phyloP scores from a whole-genome alignment of 2,329 filamentous ascomycete species.

The Colletotrichum musae region DNA sequence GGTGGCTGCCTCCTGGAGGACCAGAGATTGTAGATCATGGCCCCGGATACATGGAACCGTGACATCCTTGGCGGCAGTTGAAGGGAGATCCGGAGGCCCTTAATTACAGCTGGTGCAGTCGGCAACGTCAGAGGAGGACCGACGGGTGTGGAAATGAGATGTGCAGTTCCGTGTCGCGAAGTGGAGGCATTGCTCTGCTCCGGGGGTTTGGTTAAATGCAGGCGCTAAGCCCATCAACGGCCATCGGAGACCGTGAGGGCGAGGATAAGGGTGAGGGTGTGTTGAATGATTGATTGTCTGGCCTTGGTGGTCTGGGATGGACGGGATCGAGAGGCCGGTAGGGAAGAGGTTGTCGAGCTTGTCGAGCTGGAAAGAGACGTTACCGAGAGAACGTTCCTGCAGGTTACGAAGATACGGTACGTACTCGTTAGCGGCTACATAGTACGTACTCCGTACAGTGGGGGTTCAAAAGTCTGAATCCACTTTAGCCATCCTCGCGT shows the following conservation, averaged over 20 bases:
- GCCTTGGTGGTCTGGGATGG: conserved; percentile 33
- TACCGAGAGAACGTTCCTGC: conserved; percentile 41
- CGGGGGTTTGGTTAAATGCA: conserved; percentile 26
- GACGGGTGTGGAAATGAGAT: conserved; percentile 31
- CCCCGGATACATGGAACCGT: conserved; percentile 13
- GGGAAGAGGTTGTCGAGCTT: conserved; percentile 10
- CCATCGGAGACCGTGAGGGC: conserved; percentile 3
- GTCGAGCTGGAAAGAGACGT: conserved; percentile 30
- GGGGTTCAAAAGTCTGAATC: too few relatives aligned
- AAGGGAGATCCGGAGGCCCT: conserved; percentile 11
- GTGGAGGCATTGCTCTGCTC: background rate
- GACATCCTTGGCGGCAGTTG: conserved; percentile 20
- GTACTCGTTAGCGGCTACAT: conserved; percentile 3
- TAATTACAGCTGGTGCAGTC: conserved; percentile 1
- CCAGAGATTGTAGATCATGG: conserved; percentile 27
- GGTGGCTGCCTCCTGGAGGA: background rate
- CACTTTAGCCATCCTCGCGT: too few relatives aligned
- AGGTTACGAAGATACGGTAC: conserved; percentile 6
- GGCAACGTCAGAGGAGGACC: conserved; percentile 29
- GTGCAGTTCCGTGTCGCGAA: conserved; percentile 28
- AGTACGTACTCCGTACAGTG: too few relatives aligned
- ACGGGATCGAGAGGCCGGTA: conserved; percentile 22
- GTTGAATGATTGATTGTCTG: conserved; percentile 33
- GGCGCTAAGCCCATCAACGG: conserved; percentile 17
- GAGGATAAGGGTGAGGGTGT: background rate